These are phyloP conservation scores for Mycena floridula DNA, from an alignment of 768 basidiomycete genomes.

Conservation along the genomic window DNA sequence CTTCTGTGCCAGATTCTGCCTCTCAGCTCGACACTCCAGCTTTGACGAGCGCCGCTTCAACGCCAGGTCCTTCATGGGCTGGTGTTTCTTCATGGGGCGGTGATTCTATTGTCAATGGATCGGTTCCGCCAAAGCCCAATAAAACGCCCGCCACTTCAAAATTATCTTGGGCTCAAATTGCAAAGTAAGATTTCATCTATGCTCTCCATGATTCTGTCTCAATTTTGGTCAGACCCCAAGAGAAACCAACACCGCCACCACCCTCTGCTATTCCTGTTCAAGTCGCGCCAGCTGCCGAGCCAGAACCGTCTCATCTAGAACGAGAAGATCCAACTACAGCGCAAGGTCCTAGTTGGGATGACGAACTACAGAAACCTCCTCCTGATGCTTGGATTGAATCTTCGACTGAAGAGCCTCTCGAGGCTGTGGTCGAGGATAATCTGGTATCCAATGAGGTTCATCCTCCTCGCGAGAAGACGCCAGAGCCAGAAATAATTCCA, in stretches of 20 bases:
- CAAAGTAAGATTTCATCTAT: too few species aligned
- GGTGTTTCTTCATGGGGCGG: constrained; percentile 27
- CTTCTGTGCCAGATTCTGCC: constrained; percentile 15
- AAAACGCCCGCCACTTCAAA: constrained; percentile 71
- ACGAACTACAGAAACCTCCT: constrained; percentile 45
- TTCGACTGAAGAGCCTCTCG: constrained; percentile 22
- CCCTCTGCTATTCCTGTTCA: constrained; percentile 26
- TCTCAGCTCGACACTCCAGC: constrained; percentile 10
- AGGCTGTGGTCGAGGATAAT: neutral
- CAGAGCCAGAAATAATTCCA: neutral
- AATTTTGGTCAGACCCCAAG: constrained; percentile 63
- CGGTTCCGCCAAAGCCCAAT: constrained; percentile 19
- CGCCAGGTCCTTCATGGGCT: constrained; percentile 28
- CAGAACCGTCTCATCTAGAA: constrained; percentile 29
- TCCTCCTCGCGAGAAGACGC: neutral
- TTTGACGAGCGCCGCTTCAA: constrained; percentile 20
- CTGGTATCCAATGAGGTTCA: too few species aligned
- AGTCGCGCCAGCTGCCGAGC: constrained; percentile 22
- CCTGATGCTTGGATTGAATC: constrained; percentile 16
- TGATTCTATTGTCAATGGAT: constrained; percentile 32
- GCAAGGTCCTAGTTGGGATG: constrained; percentile 66
- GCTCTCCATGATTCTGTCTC: too few species aligned
- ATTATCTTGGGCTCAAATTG: constrained; percentile 83
- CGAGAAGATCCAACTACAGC: constrained; percentile 75
- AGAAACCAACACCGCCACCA: constrained; percentile 46